Evolutionary conservation across 2,329 filamentous ascomycete species (phyloP).

Genomic region (Alternaria brassicae): DNA sequence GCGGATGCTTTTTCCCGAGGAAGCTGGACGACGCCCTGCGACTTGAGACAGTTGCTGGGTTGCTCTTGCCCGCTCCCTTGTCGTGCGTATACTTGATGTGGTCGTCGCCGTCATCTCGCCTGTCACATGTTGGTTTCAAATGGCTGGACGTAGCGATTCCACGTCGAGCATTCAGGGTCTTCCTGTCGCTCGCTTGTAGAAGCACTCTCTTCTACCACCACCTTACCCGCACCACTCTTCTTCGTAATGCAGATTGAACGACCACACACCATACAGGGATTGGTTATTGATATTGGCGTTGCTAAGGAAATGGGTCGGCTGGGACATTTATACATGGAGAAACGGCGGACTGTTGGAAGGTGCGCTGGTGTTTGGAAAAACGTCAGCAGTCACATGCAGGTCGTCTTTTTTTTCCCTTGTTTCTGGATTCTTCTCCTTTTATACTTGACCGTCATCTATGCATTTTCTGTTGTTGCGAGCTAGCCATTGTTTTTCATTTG

Average conservation of each 20-base stretch:
- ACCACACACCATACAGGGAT: constrained; percentile 37
- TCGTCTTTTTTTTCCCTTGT: constrained; percentile 21
- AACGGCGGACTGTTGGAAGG: constrained; percentile 44
- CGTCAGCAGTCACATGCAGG: constrained; percentile 22
- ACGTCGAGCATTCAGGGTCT: constrained; percentile 23
- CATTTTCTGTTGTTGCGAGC: constrained; percentile 21
- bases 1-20: constrained; percentile 26
- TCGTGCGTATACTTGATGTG: constrained; percentile 37
- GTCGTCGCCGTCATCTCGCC: constrained; percentile 19
- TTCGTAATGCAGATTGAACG: constrained; percentile 50
- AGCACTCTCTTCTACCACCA: constrained; percentile 14
- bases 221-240: constrained; percentile 19
- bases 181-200: constrained; percentile 24
- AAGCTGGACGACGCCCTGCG: constrained; percentile 18
- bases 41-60: constrained; percentile 34
- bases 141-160: constrained; percentile 34
- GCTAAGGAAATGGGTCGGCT: constrained; percentile 32
- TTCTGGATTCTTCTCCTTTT: background rate
- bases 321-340: constrained; percentile 30
- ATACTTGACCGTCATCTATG: too few relatives aligned
- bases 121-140: constrained; percentile 39
- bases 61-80: constrained; percentile 22
- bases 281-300: constrained; percentile 45
- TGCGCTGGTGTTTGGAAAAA: constrained; percentile 35
- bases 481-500: constrained; percentile 8